Evolutionary conservation across 129 eudicot genomes (phyloP).

Genomic region (Glebionis coronaria): DNA sequence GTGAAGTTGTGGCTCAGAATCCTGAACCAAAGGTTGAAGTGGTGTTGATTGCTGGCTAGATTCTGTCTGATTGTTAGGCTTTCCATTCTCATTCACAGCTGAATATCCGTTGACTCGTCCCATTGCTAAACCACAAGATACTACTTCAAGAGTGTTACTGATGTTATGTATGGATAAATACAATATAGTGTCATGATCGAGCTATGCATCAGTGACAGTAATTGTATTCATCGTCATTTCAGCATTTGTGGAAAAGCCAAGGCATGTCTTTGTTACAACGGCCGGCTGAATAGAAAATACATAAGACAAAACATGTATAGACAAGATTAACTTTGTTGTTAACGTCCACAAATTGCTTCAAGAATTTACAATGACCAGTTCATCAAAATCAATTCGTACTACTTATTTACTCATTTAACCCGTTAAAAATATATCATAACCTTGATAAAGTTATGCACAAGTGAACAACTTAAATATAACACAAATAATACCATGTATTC

Average conservation of each 20-base stretch:
- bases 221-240: not conserved
- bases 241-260: not conserved
- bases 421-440: no score
- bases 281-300: constrained; percentile 14
- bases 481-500: no score
- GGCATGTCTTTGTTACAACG: not conserved
- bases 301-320: not conserved
- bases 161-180: not conserved
- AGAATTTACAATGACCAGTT: no score
- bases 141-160: no score
- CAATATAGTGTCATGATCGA: not conserved
- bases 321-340: not conserved
- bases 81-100: not conserved
- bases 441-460: no score
- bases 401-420: no score
- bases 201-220: not conserved
- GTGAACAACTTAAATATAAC: no score
- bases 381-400: no score
- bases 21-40: constrained; percentile 1
- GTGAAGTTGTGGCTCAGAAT: not conserved
- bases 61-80: constrained; percentile 16
- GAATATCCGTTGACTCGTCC: constrained; percentile 5
- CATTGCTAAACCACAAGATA: constrained; percentile 11
- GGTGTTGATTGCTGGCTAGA: constrained; percentile 8
- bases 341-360: no score